Evolutionary conservation across 176 grass and related monocot species (phyloP).

Genomic region (Lolium rigidum): DNA sequence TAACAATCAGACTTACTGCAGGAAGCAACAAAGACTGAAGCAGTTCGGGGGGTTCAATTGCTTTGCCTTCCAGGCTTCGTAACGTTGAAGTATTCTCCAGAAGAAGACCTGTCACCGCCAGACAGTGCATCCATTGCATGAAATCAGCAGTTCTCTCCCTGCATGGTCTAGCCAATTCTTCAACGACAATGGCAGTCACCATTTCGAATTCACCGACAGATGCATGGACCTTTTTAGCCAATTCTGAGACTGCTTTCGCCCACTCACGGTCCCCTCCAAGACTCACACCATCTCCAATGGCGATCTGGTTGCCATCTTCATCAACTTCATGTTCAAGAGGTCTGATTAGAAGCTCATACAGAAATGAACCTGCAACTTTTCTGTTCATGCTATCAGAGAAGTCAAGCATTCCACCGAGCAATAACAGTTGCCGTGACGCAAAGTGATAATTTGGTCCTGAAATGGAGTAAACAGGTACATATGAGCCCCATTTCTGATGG

Average conservation of each 20-base stretch:
- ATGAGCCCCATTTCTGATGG: neutral
- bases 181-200: constrained; percentile 60
- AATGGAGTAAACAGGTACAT: constrained; percentile 29
- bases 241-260: constrained; percentile 80
- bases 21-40: constrained; percentile 91
- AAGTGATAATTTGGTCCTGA: constrained; percentile 91
- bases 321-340: constrained; percentile 86
- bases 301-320: constrained; percentile 77
- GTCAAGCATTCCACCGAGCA: constrained; percentile 92
- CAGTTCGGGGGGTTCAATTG: constrained; percentile 66
- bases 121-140: constrained; percentile 93
- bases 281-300: constrained; percentile 83
- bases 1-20: constrained; percentile 65
- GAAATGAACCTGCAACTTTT: constrained; percentile 78
- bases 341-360: constrained; percentile 67
- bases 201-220: constrained; percentile 84
- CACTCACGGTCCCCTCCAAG: constrained; percentile 83
- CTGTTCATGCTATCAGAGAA: constrained; percentile 86
- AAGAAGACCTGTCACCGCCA: constrained; percentile 77
- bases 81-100: constrained; percentile 77
- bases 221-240: constrained; percentile 85
- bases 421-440: constrained; percentile 70
- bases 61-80: constrained; percentile 64
- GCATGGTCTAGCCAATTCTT: constrained; percentile 70
- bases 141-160: constrained; percentile 90